Evolutionary conservation across 2,329 filamentous ascomycete genomes (phyloP).

Genomic region (Fusarium nelsonii): DNA sequence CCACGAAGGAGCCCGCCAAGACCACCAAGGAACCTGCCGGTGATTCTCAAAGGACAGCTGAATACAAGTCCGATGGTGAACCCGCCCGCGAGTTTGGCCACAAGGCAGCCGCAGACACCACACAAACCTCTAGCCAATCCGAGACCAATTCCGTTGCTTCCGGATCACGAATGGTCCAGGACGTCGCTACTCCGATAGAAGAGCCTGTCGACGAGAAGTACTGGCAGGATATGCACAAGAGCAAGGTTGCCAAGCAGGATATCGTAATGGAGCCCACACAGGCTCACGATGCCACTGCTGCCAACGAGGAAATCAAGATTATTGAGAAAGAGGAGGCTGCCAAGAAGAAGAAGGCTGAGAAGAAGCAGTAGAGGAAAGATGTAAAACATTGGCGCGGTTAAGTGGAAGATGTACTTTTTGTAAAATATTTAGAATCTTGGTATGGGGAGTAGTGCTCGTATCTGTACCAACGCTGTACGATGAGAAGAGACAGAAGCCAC

Average conservation of each 20-base stretch:
- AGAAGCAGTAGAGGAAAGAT: slow-evolving; percentile 11
- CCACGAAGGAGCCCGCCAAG: not conserved
- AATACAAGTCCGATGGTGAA: not conserved
- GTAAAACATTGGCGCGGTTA: slow-evolving; percentile 14
- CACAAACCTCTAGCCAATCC: not conserved
- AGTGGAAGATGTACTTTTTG: slow-evolving; percentile 36
- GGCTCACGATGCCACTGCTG: slow-evolving; percentile 50
- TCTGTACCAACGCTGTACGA: slow-evolving; percentile 48
- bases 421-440: slow-evolving; percentile 41
- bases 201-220: slow-evolving; percentile 16
- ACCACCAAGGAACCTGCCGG: not conserved
- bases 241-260: slow-evolving; percentile 28
- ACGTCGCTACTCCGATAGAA: slow-evolving; percentile 30
- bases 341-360: slow-evolving; percentile 31
- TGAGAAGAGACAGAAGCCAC: slow-evolving; percentile 36
- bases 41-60: not conserved
- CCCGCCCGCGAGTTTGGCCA: no score
- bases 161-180: slow-evolving; percentile 24
- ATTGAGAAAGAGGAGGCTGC: slow-evolving; percentile 35
- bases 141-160: slow-evolving; percentile 7
- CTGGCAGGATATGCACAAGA: slow-evolving; percentile 30
- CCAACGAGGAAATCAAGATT: slow-evolving; percentile 44
- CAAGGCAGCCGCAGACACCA: not conserved
- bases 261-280: slow-evolving; percentile 22
- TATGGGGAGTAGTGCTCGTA: slow-evolving; percentile 31